phyloP scores from a whole-genome alignment of 371 early-diverging fungal species.

The Zancudomyces culisetae region DNA sequence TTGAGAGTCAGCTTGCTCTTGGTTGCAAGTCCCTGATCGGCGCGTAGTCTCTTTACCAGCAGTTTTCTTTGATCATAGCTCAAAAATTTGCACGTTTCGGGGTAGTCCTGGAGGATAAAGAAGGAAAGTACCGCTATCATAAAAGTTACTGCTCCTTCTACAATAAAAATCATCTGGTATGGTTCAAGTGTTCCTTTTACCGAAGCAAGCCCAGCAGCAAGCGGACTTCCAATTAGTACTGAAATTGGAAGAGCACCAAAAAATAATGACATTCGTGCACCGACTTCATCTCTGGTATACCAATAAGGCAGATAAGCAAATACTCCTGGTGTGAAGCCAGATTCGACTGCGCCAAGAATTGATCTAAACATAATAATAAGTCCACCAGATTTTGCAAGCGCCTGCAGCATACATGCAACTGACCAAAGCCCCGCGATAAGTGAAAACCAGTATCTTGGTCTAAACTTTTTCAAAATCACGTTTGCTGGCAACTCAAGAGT shows the following conservation, averaged over 20 bases:
- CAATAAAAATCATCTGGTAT: conserved; percentile 45
- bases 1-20: not conserved
- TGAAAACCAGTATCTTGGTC: conserved; percentile 50
- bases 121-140: conserved; percentile 13
- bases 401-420: conserved; percentile 20
- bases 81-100: conserved; percentile 11
- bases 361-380: conserved; percentile 24
- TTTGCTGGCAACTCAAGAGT: conserved; percentile 45
- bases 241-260: conserved; percentile 20
- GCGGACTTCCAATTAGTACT: conserved; percentile 25
- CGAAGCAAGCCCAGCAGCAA: conserved; percentile 3
- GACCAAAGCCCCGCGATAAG: conserved; percentile 43
- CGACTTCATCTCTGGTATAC: conserved; percentile 25
- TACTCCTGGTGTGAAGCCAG: conserved; percentile 35
- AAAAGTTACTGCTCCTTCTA: conserved; percentile 28
- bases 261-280: conserved; percentile 21
- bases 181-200: conserved; percentile 12
- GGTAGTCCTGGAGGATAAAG: conserved; percentile 12
- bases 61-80: conserved; percentile 11
- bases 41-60: conserved; percentile 7
- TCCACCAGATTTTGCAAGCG: conserved; percentile 22
- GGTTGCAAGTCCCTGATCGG: conserved; percentile 9
- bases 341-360: conserved; percentile 29
- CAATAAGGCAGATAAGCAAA: conserved; percentile 32
- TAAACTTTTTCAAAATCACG: conserved; percentile 33